A percentile compares a stretch with the other conserved stretches of the same genome.
phyloP scores from a whole-genome alignment of 1,139 yeast genomes.

The Debaryomyces coudertii region DNA sequence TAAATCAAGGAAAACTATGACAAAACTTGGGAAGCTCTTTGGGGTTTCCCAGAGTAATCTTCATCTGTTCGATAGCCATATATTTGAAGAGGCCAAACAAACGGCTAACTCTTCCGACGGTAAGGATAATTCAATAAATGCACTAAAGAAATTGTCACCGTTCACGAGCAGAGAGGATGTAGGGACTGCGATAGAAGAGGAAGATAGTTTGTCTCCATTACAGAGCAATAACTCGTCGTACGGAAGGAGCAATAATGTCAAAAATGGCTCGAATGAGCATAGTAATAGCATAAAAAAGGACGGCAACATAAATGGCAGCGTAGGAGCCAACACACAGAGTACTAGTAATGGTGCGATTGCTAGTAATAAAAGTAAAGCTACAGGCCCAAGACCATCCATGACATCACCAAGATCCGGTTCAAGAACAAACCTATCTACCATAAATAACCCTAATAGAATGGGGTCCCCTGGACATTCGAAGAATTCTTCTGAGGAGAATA shows the following conservation, averaged over 20 bases:
- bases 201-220: conserved; percentile 26
- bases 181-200: conserved; percentile 21
- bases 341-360: neutral
- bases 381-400: neutral
- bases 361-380: neutral
- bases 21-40: conserved; percentile 38
- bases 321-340: neutral
- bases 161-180: conserved; percentile 17
- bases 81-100: conserved; percentile 3
- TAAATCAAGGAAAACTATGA: conserved; percentile 33
- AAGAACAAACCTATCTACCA: conserved; percentile 17
- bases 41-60: conserved; percentile 35
- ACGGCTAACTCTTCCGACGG: neutral
- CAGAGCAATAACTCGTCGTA: conserved; percentile 14
- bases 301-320: neutral
- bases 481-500: conserved; percentile 14
- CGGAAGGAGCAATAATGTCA: conserved; percentile 1
- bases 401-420: conserved; percentile 21
- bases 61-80: conserved; percentile 16
- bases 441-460: conserved; percentile 2
- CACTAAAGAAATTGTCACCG: conserved; percentile 1
- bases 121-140: neutral
- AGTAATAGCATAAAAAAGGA: neutral
- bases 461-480: conserved; percentile 19
- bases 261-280: neutral